phyloP scores from a whole-genome alignment of 148 eudicot species.

The Nyssa sinensis region DNA sequence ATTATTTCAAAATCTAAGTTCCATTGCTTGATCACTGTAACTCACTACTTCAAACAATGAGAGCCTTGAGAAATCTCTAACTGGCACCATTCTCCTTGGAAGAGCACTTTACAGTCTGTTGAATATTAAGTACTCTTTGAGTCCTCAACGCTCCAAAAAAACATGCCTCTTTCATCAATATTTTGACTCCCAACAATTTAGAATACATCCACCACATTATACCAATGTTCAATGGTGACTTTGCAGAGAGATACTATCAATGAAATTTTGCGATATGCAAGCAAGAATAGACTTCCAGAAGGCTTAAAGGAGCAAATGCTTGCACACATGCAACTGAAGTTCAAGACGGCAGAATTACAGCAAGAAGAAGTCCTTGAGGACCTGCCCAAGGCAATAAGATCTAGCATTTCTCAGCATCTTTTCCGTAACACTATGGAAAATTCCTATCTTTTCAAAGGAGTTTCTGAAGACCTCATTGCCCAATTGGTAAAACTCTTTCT shows the following conservation, averaged over 20 bases:
- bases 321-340: conserved; percentile 53
- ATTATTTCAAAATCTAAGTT: no score
- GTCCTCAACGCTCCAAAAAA: no score
- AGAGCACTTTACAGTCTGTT: background rate
- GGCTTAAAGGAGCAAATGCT: conserved; percentile 55
- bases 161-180: background rate
- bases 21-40: no score
- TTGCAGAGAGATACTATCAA: conserved; percentile 51
- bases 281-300: conserved; percentile 53
- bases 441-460: conserved; percentile 45
- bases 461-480: conserved; percentile 42
- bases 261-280: conserved; percentile 40
- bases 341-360: conserved; percentile 55
- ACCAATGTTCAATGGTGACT: conserved; percentile 7
- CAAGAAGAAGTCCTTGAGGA: conserved; percentile 55
- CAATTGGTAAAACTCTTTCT: conserved; percentile 43
- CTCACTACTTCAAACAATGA: no score
- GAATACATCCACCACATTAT: background rate
- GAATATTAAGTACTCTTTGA: no score
- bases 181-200: background rate
- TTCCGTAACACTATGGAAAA: conserved; percentile 39
- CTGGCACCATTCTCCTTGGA: no score
- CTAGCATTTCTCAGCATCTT: conserved; percentile 54
- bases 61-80: no score
- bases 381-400: conserved; percentile 60